phyloP scores from a whole-genome alignment of 2,329 filamentous ascomycete species.

The Bipolaris gigantea region DNA sequence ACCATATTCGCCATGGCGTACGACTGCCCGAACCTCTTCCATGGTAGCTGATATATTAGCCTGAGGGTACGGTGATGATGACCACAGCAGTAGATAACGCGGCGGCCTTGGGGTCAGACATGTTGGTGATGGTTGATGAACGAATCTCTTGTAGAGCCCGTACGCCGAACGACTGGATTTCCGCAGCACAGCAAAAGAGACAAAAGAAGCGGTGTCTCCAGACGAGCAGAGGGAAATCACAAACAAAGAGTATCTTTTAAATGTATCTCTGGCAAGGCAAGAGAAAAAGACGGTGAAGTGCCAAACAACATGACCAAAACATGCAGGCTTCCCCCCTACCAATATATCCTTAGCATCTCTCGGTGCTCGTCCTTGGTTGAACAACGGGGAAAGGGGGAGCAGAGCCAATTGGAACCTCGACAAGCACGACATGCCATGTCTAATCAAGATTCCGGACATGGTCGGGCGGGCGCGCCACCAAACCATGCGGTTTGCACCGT shows the following conservation, averaged over 20 bases:
- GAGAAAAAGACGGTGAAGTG: not conserved
- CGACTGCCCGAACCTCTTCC: not conserved
- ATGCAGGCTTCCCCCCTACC: not conserved
- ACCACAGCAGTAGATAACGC: constrained; percentile 23
- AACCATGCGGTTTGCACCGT: not conserved
- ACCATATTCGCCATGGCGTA: not conserved
- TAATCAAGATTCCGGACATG: constrained; percentile 1
- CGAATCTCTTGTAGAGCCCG: not conserved
- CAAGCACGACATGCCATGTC: not conserved
- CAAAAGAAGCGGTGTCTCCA: not conserved
- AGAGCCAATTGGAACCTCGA: not conserved
- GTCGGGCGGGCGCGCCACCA: constrained; percentile 4
- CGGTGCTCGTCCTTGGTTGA: no score
- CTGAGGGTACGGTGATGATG: constrained; percentile 20
- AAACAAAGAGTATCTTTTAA: not conserved
- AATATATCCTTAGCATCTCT: not conserved
- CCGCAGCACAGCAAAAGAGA: not conserved
- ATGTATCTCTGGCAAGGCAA: not conserved
- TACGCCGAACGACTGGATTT: not conserved
- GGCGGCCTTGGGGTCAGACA: constrained; percentile 22
- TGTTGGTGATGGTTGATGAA: not conserved
- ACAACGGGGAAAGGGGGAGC: not conserved
- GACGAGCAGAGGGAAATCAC: not conserved
- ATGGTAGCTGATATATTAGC: not conserved
- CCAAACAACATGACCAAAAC: not conserved